Base-by-base conservation (phyloP, 495 filamentous ascomycete species). In the Penicillium maclennaniae region DNA sequence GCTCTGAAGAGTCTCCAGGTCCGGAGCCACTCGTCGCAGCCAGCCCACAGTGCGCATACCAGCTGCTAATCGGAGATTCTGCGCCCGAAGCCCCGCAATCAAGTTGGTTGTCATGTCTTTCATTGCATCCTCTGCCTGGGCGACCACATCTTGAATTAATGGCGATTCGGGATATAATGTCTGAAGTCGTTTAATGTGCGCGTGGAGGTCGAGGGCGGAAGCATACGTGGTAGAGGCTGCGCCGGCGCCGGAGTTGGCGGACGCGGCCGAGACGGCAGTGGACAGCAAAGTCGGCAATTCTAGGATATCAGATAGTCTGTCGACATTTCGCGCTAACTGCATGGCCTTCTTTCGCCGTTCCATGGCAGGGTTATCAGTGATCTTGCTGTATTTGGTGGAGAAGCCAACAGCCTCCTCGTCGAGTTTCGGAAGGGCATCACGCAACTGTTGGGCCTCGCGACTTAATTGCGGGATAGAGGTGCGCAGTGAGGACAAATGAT, bases 31-130 rank as follows among this genome's bases (percentile, higher is more conserved):
- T 27, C 95, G 80, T 12, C 92, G 84, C 16, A 99, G 77, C 87
- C 90, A 97, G 54, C 91, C 89, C 34, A 97, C 85, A 8, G 90
- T 96, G 43, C 95, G 84, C 73, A 99, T 89, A 1, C 89, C 92
- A 45, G 87, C 87, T 44, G 95, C 91, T 17, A 99, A 79, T 65
- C 97, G 96, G 44, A 97, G 78, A 40, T 84, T 82, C 26, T 88
- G 89, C 1, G 79, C 70, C 45, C 90, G 85, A 34, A 99, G 80
- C 14, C 83, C 83, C 21, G 82, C 65, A 56, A 99, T 88, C 7
- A 99, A 81, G 61, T 90, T 89, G 21, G 85, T 81, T 5, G 89
- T 89, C 86, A 99, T 91, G 53, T 85, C 81, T 58, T 87, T 87
- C 84, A 97, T 96, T 16, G 88, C 90, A 37, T 83, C 84, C 55